A percentile compares a stretch with the other conserved stretches of the same genome.
phyloP scores from a whole-genome alignment of 768 basidiomycete genomes.

The Leccinellum albellum region DNA sequence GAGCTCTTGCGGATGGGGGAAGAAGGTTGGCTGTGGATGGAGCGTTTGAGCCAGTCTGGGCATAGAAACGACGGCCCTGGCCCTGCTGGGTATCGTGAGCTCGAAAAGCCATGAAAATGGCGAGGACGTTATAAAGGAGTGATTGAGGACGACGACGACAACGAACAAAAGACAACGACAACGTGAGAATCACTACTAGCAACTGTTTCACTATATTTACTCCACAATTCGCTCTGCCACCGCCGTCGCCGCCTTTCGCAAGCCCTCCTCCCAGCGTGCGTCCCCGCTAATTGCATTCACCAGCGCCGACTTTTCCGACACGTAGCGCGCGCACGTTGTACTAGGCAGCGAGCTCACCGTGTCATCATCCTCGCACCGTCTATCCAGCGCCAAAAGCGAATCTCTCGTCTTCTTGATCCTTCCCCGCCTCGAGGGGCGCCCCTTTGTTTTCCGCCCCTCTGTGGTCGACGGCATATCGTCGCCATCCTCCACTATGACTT shows the following conservation, averaged over 20 bases:
- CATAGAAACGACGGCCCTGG: slow-evolving; percentile 35
- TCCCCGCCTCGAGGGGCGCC: slow-evolving; percentile 61
- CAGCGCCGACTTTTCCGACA: slow-evolving; percentile 39
- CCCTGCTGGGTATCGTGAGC: slow-evolving; percentile 34
- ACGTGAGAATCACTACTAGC: background rate
- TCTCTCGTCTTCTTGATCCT: slow-evolving; percentile 51
- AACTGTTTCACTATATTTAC: background rate
- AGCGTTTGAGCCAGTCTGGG: slow-evolving; percentile 37
- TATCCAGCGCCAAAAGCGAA: slow-evolving; percentile 46
- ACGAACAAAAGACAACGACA: slow-evolving; percentile 1
- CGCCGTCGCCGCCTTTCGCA: slow-evolving; percentile 45
- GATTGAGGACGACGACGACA: slow-evolving; percentile 1
- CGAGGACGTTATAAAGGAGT: slow-evolving; percentile 21
- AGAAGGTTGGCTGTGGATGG: slow-evolving; percentile 55
- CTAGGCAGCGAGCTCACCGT: slow-evolving; percentile 22
- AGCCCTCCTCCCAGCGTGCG: slow-evolving; percentile 19
- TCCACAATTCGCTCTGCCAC: slow-evolving; percentile 47
- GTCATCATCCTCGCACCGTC: slow-evolving; percentile 38
- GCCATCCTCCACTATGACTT: slow-evolving; percentile 48
- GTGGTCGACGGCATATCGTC: slow-evolving; percentile 4
- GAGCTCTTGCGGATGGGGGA: slow-evolving; percentile 30
- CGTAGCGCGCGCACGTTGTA: slow-evolving; percentile 40
- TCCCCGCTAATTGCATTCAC: slow-evolving; percentile 34
- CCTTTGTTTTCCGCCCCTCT: slow-evolving; percentile 46
- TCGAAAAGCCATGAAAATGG: slow-evolving; percentile 19